phyloP scores from a whole-genome alignment of 75 land plant genomes.

The Adiantum capillusveneris region DNA sequence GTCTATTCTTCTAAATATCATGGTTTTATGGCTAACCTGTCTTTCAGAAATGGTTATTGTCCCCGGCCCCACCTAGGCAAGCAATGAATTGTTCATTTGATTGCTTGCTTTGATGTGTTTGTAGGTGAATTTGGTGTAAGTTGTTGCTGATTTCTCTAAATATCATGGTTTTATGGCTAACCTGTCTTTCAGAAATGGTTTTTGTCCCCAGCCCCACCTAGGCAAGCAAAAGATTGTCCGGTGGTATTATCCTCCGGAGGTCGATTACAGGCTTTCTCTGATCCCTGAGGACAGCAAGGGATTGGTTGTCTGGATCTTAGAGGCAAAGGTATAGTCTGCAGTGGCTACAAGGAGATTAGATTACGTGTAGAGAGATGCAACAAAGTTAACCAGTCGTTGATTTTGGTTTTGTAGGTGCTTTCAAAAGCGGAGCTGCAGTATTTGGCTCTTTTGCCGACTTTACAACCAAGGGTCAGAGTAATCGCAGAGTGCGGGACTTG shows the following conservation, averaged over 20 bases:
- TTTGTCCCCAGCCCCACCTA: slow-evolving; percentile 54
- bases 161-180: too few relatives aligned
- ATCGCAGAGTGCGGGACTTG: slow-evolving; percentile 89
- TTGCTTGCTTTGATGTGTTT: too few relatives aligned
- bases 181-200: not conserved
- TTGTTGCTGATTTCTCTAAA: too few relatives aligned
- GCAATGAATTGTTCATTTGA: slow-evolving; percentile 71
- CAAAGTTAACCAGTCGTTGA: not conserved
- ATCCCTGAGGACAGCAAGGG: slow-evolving; percentile 64
- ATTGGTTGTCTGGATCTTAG: slow-evolving; percentile 68
- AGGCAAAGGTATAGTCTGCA: slow-evolving; percentile 52
- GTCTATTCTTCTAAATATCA: too few relatives aligned
- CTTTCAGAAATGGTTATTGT: not conserved
- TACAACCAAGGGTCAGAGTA: slow-evolving; percentile 72
- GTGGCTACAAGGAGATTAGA: not conserved
- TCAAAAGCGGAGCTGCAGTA: slow-evolving; percentile 81
- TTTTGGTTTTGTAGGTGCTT: slow-evolving; percentile 42
- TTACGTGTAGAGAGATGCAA: too few relatives aligned
- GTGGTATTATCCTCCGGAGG: slow-evolving; percentile 77
- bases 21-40: too few relatives aligned
- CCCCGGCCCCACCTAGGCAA: slow-evolving; percentile 76
- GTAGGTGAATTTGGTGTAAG: too few relatives aligned
- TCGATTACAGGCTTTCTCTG: slow-evolving; percentile 71
- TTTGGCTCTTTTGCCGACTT: slow-evolving; percentile 67
- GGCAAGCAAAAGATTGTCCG: slow-evolving; percentile 83